Evolutionary conservation across 305 asterid genomes (phyloP).

Genomic region (Lippia alba): DNA sequence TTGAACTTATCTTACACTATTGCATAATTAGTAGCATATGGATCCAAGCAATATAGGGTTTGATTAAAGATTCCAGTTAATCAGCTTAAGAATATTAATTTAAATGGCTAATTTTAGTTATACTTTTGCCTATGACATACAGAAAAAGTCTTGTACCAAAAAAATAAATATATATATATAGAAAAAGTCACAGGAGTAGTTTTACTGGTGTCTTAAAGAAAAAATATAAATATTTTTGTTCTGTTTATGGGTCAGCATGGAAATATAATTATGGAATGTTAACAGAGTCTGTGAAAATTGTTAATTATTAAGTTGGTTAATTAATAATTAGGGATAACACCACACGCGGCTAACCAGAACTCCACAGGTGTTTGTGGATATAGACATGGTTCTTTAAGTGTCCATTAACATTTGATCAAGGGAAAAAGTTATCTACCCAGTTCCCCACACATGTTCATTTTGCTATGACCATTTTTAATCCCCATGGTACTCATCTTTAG

Average conservation of each 20-base stretch:
- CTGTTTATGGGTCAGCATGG: constrained; percentile 1
- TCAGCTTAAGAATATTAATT: too few species aligned
- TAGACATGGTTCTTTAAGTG: constrained; percentile 11
- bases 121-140: too few species aligned
- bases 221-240: neutral
- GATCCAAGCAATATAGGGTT: constrained; percentile 18
- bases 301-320: neutral
- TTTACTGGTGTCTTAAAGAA: neutral
- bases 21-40: constrained; percentile 29
- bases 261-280: neutral
- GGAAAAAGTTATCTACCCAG: neutral
- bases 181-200: too few species aligned
- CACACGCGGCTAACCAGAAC: neutral
- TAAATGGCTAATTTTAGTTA: too few species aligned
- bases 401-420: neutral
- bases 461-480: constrained; percentile 6
- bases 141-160: too few species aligned
- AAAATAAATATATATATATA: too few species aligned
- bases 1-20: constrained; percentile 32
- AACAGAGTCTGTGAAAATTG: constrained; percentile 1
- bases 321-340: constrained; percentile 16
- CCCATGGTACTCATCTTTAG: constrained; percentile 3
- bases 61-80: constrained; percentile 17
- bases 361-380: neutral
- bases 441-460: constrained; percentile 20